Evolutionary conservation across 78 protist species (phyloP).

Genomic region (Dictyostelium discoideum): DNA sequence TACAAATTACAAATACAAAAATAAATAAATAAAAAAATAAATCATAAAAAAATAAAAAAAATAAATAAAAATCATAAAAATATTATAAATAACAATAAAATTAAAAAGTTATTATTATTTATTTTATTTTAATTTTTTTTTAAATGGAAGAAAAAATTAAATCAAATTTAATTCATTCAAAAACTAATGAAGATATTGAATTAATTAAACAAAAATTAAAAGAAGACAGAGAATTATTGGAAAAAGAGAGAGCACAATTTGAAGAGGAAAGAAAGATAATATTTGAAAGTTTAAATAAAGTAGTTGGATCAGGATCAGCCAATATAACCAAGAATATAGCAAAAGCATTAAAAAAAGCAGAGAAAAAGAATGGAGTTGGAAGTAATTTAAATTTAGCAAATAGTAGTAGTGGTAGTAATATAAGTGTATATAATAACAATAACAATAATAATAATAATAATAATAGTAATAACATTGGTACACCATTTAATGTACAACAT

Average conservation of each 20-base stretch:
- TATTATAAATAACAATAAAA: too few relatives aligned
- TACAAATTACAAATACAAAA: too few relatives aligned
- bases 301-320: slow-evolving; percentile 13
- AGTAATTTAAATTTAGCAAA: background rate
- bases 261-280: slow-evolving; percentile 72
- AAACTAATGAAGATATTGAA: background rate
- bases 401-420: background rate
- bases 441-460: background rate
- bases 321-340: slow-evolving; percentile 38
- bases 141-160: background rate
- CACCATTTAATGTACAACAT: slow-evolving; percentile 67
- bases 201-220: background rate
- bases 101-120: too few relatives aligned
- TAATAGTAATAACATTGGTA: background rate
- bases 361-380: slow-evolving; percentile 11
- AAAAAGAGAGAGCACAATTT: slow-evolving; percentile 14
- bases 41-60: too few relatives aligned
- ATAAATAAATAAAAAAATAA: too few relatives aligned
- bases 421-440: background rate
- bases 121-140: too few relatives aligned
- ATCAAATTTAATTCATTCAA: background rate
- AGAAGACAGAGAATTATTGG: slow-evolving; percentile 34
- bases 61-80: too few relatives aligned
- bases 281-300: slow-evolving; percentile 33
- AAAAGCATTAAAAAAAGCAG: slow-evolving; percentile 54